Evolutionary conservation across 1,139 yeast species (phyloP).

Genomic region (Geotrichum cucujoidarum): DNA sequence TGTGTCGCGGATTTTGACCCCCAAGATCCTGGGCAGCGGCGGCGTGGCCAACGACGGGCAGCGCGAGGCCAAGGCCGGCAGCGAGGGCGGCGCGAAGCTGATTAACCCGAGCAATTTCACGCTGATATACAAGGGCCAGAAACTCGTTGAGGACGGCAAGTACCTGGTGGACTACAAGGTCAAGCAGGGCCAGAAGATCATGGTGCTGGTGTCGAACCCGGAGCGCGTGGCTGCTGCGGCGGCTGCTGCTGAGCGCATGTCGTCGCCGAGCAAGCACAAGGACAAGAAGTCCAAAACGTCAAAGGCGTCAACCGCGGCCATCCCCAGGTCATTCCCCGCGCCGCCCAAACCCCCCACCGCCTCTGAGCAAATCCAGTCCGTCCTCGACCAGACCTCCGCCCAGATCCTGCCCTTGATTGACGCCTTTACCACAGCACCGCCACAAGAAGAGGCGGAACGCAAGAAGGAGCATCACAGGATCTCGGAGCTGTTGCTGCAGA

Average conservation of each 20-base stretch:
- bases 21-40: conserved; percentile 16
- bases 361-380: conserved; percentile 31
- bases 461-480: conserved; percentile 37
- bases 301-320: neutral
- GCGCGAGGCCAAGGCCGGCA: neutral
- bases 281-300: neutral
- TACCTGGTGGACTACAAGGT: conserved; percentile 33
- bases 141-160: conserved; percentile 32
- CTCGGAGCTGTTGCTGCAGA: conserved; percentile 38
- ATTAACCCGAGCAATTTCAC: conserved; percentile 28
- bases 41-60: conserved; percentile 11
- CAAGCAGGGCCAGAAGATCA: conserved; percentile 31
- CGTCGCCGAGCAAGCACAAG: neutral
- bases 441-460: conserved; percentile 27
- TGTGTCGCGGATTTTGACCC: conserved; percentile 16
- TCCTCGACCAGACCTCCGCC: conserved; percentile 28
- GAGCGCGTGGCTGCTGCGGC: conserved; percentile 17
- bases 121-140: conserved; percentile 34
- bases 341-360: conserved; percentile 14
- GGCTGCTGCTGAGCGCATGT: conserved; percentile 11
- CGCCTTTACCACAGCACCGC: conserved; percentile 31
- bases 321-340: conserved; percentile 13
- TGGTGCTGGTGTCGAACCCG: conserved; percentile 27
- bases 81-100: conserved; percentile 2
- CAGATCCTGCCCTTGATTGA: conserved; percentile 35